Percentiles rank a stretch among this genome's conserved stretches.
phyloP scores from a whole-genome alignment of 306 rosid species.

The Inga laurina region DNA sequence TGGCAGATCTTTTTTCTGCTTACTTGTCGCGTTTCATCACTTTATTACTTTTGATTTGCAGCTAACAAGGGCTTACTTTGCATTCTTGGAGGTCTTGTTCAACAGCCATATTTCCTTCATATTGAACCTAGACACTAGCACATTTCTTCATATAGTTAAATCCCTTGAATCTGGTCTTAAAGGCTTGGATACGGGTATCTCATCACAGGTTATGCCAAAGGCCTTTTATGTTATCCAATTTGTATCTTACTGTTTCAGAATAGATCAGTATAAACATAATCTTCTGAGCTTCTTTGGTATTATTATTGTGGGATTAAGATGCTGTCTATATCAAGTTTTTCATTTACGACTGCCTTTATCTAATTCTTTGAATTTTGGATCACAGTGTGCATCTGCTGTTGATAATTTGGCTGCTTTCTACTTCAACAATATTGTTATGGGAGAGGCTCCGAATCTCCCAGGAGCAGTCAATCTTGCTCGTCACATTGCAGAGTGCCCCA shows the following conservation, averaged over 20 bases:
- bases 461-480: constrained; percentile 84
- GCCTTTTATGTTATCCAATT: constrained; percentile 9
- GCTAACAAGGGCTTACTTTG: constrained; percentile 93
- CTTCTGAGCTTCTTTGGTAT: background rate
- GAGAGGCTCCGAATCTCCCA: constrained; percentile 84
- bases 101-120: constrained; percentile 78
- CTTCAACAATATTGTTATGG: constrained; percentile 92
- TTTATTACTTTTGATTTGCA: constrained; percentile 46
- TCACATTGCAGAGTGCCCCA: constrained; percentile 88
- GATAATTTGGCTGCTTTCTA: constrained; percentile 94
- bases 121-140: constrained; percentile 78
- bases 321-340: constrained; percentile 17
- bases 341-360: constrained; percentile 24
- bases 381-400: constrained; percentile 98
- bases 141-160: constrained; percentile 87
- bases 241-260: constrained; percentile 23
- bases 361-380: constrained; percentile 31
- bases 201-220: constrained; percentile 76
- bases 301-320: background rate
- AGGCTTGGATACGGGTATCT: constrained; percentile 89
- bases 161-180: constrained; percentile 99
- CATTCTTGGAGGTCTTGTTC: constrained; percentile 93
- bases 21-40: constrained; percentile 18
- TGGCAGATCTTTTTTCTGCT: constrained; percentile 3
- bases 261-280: background rate